Evolutionary conservation across 2,329 filamentous ascomycete species (phyloP).

Genomic region (Pyrenochaeta sp.): DNA sequence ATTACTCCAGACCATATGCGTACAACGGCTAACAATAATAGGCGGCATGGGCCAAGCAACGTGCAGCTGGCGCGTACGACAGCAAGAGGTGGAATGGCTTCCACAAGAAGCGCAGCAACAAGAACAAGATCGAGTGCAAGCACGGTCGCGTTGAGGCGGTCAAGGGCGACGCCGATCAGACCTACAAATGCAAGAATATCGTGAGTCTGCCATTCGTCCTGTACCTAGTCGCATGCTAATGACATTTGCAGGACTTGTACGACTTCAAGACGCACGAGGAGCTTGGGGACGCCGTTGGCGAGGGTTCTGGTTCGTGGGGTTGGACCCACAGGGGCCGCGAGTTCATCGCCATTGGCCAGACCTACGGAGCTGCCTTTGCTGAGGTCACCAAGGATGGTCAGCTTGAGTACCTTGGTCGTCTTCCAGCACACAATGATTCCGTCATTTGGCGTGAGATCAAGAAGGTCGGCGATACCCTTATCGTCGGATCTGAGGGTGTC

Average conservation of each 20-base stretch:
- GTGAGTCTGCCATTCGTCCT: conserved; percentile 49
- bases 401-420: conserved; percentile 62
- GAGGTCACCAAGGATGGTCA: conserved; percentile 60
- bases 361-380: conserved; percentile 64
- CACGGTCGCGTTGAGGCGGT: conserved; percentile 49
- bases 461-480: conserved; percentile 49
- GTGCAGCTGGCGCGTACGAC: conserved; percentile 42
- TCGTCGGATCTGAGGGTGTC: conserved; percentile 51
- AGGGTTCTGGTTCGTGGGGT: conserved; percentile 61
- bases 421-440: conserved; percentile 56
- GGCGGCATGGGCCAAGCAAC: conserved; percentile 43
- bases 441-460: conserved; percentile 64
- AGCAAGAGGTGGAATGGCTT: conserved; percentile 44
- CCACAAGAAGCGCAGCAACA: conserved; percentile 36
- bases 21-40: conserved; percentile 20
- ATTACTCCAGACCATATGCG: neutral
- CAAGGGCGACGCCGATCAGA: conserved; percentile 49
- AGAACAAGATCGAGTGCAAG: conserved; percentile 43
- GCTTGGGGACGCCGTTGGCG: conserved; percentile 57
- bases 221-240: conserved; percentile 8
- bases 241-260: conserved; percentile 56
- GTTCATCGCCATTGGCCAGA: conserved; percentile 63
- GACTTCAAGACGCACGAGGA: conserved; percentile 65
- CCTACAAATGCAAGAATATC: conserved; percentile 55
- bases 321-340: conserved; percentile 63